Base-by-base conservation (phyloP, 345 rosid genomes). In the Eucalyptus coolabah region DNA sequence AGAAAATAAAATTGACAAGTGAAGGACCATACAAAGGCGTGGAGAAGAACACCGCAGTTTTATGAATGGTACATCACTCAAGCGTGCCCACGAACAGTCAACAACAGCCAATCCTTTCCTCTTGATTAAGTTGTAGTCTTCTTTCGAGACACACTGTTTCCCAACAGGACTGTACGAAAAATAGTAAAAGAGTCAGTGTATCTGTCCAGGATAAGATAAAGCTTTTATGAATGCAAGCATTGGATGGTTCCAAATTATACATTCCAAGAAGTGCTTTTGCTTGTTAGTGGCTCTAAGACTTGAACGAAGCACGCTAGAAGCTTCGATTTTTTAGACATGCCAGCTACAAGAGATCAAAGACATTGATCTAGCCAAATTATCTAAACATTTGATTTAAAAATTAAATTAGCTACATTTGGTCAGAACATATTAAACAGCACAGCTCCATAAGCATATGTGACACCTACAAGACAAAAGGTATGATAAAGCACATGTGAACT, bases 71-170 rank as follows among this genome's bases (percentile, higher is more conserved):
- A 98, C 99, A 94, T 98, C 99, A 63, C 88, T 95, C 91, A 98
- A 89, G 86, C 99, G 98, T 37, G 99, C 98, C 99, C 99, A 98
- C 44, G 99, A 98, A 91, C 99, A 98, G 93, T 98, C 99, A 87
- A 98, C 99, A 47, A 98, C 99, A 59, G 98, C 99, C 93, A 98
- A 92, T 60, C 99, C 99, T 94, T 91, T 97, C 89, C 96, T 94
- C 92, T 95, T 92, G 85, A 97, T 94, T 90, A 96, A 92, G 94
- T 91, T 83, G 81, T 93, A 92, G 91, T 98, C 99, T 94, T 97
- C 99, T 93, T 91, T 96, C 65, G 99, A 97, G 89, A 97, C 95
- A 89, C 99, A 96, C 69, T 94, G 97, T 90, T 88, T 95, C 88
- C 99, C 99, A 77, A 96, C 98, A 85, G 99, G 99, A 92, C 99